phyloP scores from a whole-genome alignment of 768 basidiomycete genomes.

The Roridomyces roridus region DNA sequence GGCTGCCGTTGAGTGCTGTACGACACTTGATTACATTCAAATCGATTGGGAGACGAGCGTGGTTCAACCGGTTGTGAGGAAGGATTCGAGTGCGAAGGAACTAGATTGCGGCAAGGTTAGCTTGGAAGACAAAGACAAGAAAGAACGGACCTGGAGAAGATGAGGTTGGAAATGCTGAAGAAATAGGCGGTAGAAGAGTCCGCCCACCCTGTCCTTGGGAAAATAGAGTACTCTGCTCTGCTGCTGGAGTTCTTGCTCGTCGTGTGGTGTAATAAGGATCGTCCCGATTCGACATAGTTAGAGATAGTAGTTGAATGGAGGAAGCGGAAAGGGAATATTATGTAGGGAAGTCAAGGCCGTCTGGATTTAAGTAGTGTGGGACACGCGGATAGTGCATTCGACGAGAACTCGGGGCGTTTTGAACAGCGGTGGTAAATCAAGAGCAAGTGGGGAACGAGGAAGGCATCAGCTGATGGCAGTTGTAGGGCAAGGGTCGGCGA shows the following conservation, averaged over 20 bases:
- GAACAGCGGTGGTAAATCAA: conserved; percentile 51
- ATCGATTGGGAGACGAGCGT: conserved; percentile 66
- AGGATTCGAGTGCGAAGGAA: conserved; percentile 63
- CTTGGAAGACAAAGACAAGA: conserved; percentile 58
- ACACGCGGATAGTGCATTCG: conserved; percentile 40
- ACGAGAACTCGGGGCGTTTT: conserved; percentile 30
- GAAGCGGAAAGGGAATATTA: conserved; percentile 61
- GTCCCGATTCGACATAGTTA: conserved; percentile 71
- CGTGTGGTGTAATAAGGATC: conserved; percentile 73
- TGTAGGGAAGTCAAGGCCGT: conserved; percentile 53
- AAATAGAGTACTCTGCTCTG: conserved; percentile 67
- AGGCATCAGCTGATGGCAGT: conserved; percentile 57
- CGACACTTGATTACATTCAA: conserved; percentile 59
- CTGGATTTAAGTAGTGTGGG: conserved; percentile 50
- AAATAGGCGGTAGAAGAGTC: conserved; percentile 86
- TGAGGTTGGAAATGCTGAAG: conserved; percentile 86
- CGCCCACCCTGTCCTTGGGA: conserved; percentile 89
- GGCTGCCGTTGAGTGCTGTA: conserved; percentile 54
- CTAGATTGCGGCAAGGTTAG: conserved; percentile 67
- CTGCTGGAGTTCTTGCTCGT: conserved; percentile 75
- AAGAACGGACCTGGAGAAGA: conserved; percentile 87
- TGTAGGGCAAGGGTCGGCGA: conserved; percentile 37
- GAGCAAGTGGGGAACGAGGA: conserved; percentile 49
- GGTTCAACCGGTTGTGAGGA: conserved; percentile 73
- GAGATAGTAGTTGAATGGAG: conserved; percentile 41